phyloP scores from a whole-genome alignment of 345 rosid species.

The Erodium maritimum region DNA sequence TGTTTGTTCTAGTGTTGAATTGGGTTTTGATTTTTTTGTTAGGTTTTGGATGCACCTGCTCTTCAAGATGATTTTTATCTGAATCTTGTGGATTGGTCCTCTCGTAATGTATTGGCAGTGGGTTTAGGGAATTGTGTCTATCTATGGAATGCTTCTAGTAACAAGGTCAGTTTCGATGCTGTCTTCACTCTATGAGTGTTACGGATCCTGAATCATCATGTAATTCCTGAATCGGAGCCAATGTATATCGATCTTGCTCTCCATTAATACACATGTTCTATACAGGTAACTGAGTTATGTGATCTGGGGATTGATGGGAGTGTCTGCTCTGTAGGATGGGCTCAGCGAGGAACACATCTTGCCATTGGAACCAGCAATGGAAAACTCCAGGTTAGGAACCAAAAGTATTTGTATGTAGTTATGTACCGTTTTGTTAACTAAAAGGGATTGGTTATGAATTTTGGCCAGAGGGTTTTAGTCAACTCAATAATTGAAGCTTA shows the following conservation, averaged over 20 bases:
- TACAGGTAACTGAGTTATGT: conserved; percentile 87
- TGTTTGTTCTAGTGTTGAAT: background rate
- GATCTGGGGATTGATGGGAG: conserved; percentile 80
- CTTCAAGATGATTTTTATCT: conserved; percentile 98
- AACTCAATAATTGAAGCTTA: background rate
- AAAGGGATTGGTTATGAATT: background rate
- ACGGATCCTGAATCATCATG: background rate
- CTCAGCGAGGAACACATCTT: conserved; percentile 72
- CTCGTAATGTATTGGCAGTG: conserved; percentile 83
- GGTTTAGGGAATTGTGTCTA: conserved; percentile 94
- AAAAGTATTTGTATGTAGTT: no score
- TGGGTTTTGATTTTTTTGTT: conserved; percentile 2
- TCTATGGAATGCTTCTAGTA: conserved; percentile 98
- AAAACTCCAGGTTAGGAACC: conserved; percentile 60
- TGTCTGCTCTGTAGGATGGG: conserved; percentile 96
- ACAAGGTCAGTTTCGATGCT: conserved; percentile 48
- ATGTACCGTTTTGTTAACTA: background rate
- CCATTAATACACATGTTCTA: background rate
- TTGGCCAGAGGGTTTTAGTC: background rate
- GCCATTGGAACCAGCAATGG: conserved; percentile 90
- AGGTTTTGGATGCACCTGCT: conserved; percentile 98
- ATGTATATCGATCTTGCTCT: background rate
- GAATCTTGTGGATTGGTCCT: conserved; percentile 97
- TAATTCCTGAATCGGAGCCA: background rate
- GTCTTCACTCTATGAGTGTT: background rate